Evolutionary conservation across 257 asterid genomes (phyloP).

Genomic region (Verbascum thapsus): DNA sequence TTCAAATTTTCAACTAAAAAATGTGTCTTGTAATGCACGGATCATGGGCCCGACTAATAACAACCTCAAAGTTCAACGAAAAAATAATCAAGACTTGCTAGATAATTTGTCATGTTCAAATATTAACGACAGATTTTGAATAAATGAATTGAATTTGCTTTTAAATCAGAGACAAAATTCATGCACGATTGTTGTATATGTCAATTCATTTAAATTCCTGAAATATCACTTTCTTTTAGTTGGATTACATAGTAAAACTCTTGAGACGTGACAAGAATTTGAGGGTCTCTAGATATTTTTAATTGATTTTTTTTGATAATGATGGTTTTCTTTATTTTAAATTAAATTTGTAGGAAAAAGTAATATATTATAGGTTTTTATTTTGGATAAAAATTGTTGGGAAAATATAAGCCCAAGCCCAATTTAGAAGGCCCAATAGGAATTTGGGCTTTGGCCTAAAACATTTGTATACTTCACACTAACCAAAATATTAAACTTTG

Average conservation of each 20-base stretch:
- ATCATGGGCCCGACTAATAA: neutral
- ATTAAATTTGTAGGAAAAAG: neutral
- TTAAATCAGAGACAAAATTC: slow-evolving; percentile 1
- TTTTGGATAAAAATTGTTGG: no score
- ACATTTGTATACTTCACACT: no score
- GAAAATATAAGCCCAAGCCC: no score
- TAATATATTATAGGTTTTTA: no score
- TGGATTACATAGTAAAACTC: neutral
- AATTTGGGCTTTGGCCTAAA: no score
- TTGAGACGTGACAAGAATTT: slow-evolving; percentile 8
- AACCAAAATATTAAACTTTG: no score
- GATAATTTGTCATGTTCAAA: slow-evolving; percentile 27
- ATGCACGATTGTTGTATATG: slow-evolving; percentile 9
- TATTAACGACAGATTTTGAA: slow-evolving; percentile 30
- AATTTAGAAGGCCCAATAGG: no score
- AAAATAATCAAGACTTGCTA: neutral
- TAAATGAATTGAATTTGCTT: slow-evolving; percentile 22
- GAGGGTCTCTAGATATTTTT: neutral
- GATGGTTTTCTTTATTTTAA: neutral
- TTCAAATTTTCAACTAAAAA: no score
- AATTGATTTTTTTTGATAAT: neutral
- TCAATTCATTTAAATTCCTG: slow-evolving; percentile 12
- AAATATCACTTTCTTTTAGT: neutral
- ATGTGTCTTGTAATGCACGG: no score
- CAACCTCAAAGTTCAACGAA: no score